Evolutionary conservation across 345 rosid genomes (phyloP).

Genomic region (Eucalyptus urophylla): DNA sequence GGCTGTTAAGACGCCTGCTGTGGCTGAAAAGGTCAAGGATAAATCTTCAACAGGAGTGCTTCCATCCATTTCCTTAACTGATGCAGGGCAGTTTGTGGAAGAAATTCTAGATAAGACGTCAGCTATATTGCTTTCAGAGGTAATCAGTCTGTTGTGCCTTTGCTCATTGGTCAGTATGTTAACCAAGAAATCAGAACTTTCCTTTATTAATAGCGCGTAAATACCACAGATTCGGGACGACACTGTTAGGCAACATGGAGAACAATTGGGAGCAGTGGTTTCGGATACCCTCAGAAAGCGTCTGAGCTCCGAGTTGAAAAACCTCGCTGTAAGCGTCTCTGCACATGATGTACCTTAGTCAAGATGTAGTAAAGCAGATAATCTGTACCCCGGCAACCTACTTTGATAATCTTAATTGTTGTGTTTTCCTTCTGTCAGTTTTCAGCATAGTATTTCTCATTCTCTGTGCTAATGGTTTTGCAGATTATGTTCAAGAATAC

Average conservation of each 20-base stretch:
- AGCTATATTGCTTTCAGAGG: slow-evolving; percentile 45
- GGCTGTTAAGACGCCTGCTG: slow-evolving; percentile 20
- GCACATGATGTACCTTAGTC: not conserved
- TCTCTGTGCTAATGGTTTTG: not conserved
- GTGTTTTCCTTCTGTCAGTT: not conserved
- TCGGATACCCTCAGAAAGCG: slow-evolving; percentile 32
- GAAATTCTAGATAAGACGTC: slow-evolving; percentile 56
- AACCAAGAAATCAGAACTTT: not conserved
- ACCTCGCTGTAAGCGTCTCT: slow-evolving; percentile 45
- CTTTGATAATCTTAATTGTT: not conserved
- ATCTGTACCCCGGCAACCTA: not conserved
- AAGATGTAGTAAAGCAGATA: not conserved
- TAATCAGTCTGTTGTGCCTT: not conserved
- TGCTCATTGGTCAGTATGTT: not conserved
- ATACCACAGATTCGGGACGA: slow-evolving; percentile 38
- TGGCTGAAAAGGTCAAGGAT: slow-evolving; percentile 17
- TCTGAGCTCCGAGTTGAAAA: slow-evolving; percentile 44
- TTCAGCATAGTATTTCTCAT: not conserved
- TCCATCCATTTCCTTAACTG: slow-evolving; percentile 12
- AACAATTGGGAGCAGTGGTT: slow-evolving; percentile 31
- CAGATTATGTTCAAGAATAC: slow-evolving; percentile 81
- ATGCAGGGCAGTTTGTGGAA: slow-evolving; percentile 50
- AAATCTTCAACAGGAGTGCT: slow-evolving; percentile 2
- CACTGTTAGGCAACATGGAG: slow-evolving; percentile 24
- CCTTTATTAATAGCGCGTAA: not conserved